These are phyloP conservation scores for Diaporthe sp. DNA, from an alignment of 2,329 filamentous ascomycete species.

Conservation along the genomic window DNA sequence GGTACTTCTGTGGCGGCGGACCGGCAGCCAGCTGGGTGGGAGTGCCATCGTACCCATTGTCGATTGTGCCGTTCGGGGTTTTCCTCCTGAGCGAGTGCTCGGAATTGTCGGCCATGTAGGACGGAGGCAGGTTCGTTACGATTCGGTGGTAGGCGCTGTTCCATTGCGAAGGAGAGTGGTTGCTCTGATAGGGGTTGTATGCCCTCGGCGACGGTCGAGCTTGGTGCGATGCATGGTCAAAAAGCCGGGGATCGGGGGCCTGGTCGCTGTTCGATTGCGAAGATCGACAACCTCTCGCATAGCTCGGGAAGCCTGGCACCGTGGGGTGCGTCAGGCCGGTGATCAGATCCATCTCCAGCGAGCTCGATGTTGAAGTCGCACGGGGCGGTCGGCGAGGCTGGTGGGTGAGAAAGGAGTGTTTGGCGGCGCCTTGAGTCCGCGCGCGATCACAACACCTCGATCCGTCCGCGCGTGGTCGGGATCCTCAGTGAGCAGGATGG, in stretches of 20 bases:
- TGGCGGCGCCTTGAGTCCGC: slow-evolving; percentile 4
- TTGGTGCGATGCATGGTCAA: slow-evolving; percentile 28
- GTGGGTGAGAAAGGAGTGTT: slow-evolving; percentile 2
- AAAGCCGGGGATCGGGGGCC: slow-evolving; percentile 31
- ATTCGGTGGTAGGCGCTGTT: slow-evolving; percentile 38
- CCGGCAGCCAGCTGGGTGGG: slow-evolving; percentile 79
- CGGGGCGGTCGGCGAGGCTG: slow-evolving; percentile 25
- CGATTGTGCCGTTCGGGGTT: slow-evolving; percentile 93
- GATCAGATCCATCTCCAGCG: slow-evolving; percentile 37
- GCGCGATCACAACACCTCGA: slow-evolving; percentile 1
- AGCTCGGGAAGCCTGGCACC: slow-evolving; percentile 32
- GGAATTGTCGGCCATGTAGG: slow-evolving; percentile 51
- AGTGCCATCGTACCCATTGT: slow-evolving; percentile 91
- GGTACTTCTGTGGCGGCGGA: slow-evolving; percentile 85
- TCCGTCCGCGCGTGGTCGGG: background rate
- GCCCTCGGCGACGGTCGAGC: slow-evolving; percentile 37
- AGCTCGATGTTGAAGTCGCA: background rate
- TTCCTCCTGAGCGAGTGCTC: slow-evolving; percentile 91
- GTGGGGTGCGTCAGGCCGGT: slow-evolving; percentile 38
- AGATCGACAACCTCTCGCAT: slow-evolving; percentile 33
- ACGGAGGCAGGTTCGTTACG: slow-evolving; percentile 33
- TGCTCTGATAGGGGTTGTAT: slow-evolving; percentile 50
- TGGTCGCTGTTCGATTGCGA: slow-evolving; percentile 6
- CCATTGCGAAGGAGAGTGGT: slow-evolving; percentile 46
- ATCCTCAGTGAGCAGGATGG: background rate